Base-by-base conservation (phyloP, 164 flowering plant genomes). In the Stephania yunnanensis region DNA sequence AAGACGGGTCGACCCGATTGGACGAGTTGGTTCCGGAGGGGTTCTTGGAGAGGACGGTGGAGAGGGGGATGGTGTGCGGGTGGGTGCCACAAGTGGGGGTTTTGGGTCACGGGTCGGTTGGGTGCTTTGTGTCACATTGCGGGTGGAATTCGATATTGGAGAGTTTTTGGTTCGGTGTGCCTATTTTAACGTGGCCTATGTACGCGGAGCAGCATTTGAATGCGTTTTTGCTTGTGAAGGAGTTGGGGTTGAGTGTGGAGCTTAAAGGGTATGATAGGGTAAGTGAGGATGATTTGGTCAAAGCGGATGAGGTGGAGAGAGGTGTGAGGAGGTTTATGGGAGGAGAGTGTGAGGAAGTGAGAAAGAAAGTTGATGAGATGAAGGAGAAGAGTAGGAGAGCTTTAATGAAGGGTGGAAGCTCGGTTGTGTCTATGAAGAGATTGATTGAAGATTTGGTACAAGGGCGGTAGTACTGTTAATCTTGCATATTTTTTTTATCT, bases 111-210 rank as follows among this genome's bases (percentile, higher is more conserved):
- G 20, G 4, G 17, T 80, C 82, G 0, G 68, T 77, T 5, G 85
- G 82, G 11, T 84, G 83, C 20, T 86, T 86, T 63, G 84, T 86
- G 1, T 84, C 85, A 0, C 86, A 85, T 65, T 85, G 87, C 17
- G 87, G 87, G 10, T 83, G 86, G 86, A 85, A 85, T 70, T 85
- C 85, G 6, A 74, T 46, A 1, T 64, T 85, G 44, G 88, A 85
- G 80, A 84, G 88, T 53, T 2, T 85, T 36, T 84, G 86, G 85
- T 81, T 64, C 44, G 88, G 85, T 6, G 84, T 80, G 6, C 86
- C 85, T 1, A 63, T 84, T 0, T 79, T 80, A n/a, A 74, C 85
- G 8, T 85, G 85, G 86, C 88, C 88, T 1, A 13, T 85, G 58
- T 79, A 77, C 48, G 77, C 86, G 1, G 88, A 84, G 74, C 86